Conservation (phyloP, 345 rosid genomes). For the Gossypium bickii region DNA sequence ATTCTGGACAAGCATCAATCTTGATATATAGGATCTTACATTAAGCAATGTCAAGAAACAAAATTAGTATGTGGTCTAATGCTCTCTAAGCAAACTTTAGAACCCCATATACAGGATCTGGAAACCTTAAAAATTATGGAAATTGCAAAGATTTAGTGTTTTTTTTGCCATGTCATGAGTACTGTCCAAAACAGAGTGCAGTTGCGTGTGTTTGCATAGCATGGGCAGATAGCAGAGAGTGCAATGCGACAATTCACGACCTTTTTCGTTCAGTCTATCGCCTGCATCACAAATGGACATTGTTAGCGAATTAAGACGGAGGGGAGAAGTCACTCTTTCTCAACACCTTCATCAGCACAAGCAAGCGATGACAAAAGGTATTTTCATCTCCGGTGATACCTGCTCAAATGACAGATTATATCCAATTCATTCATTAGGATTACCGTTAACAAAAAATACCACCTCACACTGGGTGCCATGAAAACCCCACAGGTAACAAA, state of each 20-base stretch:
- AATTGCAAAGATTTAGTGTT: background rate
- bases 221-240: background rate
- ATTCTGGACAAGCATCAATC: background rate
- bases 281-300: conserved; percentile 8
- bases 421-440: background rate
- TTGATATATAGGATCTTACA: background rate
- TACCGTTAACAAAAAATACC: background rate
- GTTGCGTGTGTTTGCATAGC: background rate
- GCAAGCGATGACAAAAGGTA: background rate
- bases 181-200: background rate
- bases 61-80: conserved; percentile 4
- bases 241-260: background rate
- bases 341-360: background rate
- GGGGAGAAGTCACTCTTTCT: background rate
- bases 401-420: background rate
- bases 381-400: background rate
- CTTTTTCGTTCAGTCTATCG: no score
- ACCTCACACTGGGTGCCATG: background rate
- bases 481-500: background rate
- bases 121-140: background rate
- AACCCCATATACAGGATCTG: background rate
- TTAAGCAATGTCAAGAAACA: background rate
- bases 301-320: background rate
- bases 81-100: background rate
- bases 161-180: background rate